Base-by-base conservation (phyloP, 1,284 basidiomycete genomes). In the Marasmius tenuissimus region DNA sequence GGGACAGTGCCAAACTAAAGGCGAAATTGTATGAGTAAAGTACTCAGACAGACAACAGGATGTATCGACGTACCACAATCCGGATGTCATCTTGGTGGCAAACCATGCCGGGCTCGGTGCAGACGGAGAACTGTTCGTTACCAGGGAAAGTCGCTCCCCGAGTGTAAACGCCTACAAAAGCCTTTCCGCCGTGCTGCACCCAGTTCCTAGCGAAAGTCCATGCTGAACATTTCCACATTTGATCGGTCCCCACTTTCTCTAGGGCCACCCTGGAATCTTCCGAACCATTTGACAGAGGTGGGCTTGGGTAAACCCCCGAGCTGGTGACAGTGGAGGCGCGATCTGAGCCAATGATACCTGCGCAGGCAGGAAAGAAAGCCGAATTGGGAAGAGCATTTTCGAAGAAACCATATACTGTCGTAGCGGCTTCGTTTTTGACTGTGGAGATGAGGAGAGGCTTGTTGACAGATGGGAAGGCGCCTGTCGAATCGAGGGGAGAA, bases 1-100 rank as follows among this genome's bases (percentile, higher is more conserved):
- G 79, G 71, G 22, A 80, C 84, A 0, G 88, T 91, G 52, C 89
- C 90, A 70, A 92, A 92, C 84, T 88, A 66, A 33, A 61, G 47
- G 59, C 59, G 34, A 62, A 61, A 14, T 8, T 47, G n/a, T 18
- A 50, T 14, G 50, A 35, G 6, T 8, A 35, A 11, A 3, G 16
- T 5, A 27, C 1, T 7, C 6, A 33, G 34, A 35, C 9, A 33
- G 9, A 2, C 7, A 35, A 35, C 4, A 27, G 27, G 27, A 4
- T 4, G 27, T 27, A 27, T 10, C 9, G 10, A 51, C 50, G 3
- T 51, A 51, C 34, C 34, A 51, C 22, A 70, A 91, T 87, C 76
- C 86, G 75, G 59, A 91, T 91, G 67, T 91, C 89, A 68, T 91
- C 88, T 70, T 89, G 81, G 70, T 92, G 89, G 72, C 89, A 91